Evolutionary conservation across 2,329 filamentous ascomycete species (phyloP), one percentile per base, ranked within the genome.

Genomic region (Fusarium azukiicola): DNA sequence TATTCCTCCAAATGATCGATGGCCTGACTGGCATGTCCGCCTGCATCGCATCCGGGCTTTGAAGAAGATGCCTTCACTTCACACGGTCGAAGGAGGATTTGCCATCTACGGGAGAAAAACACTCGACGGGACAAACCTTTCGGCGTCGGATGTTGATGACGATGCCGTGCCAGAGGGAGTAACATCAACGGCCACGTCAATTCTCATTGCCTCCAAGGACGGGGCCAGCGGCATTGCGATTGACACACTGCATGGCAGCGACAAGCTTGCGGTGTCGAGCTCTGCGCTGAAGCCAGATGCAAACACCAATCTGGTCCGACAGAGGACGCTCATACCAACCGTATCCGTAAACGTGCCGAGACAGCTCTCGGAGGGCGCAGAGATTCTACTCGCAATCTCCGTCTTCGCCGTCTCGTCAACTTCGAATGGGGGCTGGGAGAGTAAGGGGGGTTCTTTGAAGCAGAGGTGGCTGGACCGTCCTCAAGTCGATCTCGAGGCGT

Each of bases 21-120:
- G 85, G 85, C 85, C 85, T 2, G 85, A 86, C 27, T 87, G 85
- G 85, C 84, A 87, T 73, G 47, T 85, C 0, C 61, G 85, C 1
- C 52, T 85, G 1, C 85, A 86, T 52, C 77, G 77, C 0, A 71
- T 82, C 23, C 47, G 71, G 7, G 69, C 44, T 9, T 36, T 50
- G 3, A 16, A 32, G 0, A 2, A 10, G 0, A 27, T 77, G 9
- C 64, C 64, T 1, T 75, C 80, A 1, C 47, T 82, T 1, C 77
- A 74, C 8, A 63, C 72, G 0, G 56, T 80, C 4, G 80, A 82
- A n/a, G 79, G 80, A 1, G 80, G 77, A 2, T 82, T 82, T 46
- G 80, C 80, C 8, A 79, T 79, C 11, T 32, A 69, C 23, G 77
- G 44, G 2, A 77, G 56, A 11, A 74, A 32, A 2, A 19, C n/a